These are phyloP conservation scores for Gloeophyllum trabeum DNA, from an alignment of 768 basidiomycete genomes.

Conservation along the genomic window DNA sequence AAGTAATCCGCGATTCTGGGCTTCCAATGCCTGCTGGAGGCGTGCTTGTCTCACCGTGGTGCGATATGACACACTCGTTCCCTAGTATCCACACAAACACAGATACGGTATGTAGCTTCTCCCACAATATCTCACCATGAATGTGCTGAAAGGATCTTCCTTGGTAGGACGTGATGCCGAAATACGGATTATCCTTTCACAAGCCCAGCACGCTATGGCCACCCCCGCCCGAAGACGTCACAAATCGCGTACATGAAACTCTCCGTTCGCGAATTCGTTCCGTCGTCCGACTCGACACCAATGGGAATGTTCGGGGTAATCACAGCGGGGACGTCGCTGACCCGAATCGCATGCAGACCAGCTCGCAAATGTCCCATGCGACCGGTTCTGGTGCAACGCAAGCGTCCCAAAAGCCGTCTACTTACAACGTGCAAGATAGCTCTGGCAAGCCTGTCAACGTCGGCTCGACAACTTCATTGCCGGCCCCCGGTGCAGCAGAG, in stretches of 20 bases:
- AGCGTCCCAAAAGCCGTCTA: no score
- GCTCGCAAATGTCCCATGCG: constrained; percentile 2
- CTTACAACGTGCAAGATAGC: background rate
- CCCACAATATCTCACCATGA: background rate
- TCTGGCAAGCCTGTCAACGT: constrained; percentile 29
- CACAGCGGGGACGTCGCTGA: background rate
- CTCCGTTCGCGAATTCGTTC: constrained; percentile 53
- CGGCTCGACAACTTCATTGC: constrained; percentile 34
- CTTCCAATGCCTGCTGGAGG: constrained; percentile 82
- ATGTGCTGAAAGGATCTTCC: background rate
- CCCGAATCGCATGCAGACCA: background rate
- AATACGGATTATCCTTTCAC: constrained; percentile 66
- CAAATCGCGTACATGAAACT: constrained; percentile 40
- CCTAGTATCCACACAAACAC: constrained; percentile 82
- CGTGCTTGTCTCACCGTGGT: constrained; percentile 89
- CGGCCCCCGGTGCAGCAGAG: constrained; percentile 22
- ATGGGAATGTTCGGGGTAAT: background rate
- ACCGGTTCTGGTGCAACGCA: background rate
- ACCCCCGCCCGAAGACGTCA: constrained; percentile 58
- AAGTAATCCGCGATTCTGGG: constrained; percentile 75
- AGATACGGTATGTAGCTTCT: constrained; percentile 45
- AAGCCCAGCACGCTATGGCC: constrained; percentile 76
- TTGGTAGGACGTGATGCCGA: constrained; percentile 65
- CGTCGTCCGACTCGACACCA: constrained; percentile 26
- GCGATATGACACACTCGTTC: constrained; percentile 90